Conservation (phyloP, 1,139 yeast genomes). For the Scheffersomyces titani region DNA sequence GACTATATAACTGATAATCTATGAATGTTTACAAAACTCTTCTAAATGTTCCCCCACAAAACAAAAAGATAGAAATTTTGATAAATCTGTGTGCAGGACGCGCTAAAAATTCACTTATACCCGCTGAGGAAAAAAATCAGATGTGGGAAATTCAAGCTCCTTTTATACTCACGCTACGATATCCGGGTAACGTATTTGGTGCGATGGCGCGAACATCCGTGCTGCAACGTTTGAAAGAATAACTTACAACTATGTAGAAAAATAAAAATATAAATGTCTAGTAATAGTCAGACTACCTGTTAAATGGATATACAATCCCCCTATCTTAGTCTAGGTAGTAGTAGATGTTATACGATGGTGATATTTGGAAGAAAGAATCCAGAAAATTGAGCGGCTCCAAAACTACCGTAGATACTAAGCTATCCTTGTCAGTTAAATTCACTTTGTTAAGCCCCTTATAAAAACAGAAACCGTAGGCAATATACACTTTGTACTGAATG, state of each 20-base stretch:
- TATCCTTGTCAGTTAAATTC: not conserved
- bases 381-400: not conserved
- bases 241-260: not conserved
- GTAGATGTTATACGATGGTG: not conserved
- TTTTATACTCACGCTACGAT: conserved; percentile 25
- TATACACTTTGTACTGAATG: not conserved
- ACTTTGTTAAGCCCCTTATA: not conserved
- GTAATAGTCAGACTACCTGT: not conserved
- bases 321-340: not conserved
- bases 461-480: not conserved
- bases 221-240: not conserved
- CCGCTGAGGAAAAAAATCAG: conserved; percentile 1
- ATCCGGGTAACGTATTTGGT: conserved; percentile 29
- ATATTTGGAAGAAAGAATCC: not conserved
- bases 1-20: not conserved
- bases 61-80: not conserved
- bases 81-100: conserved; percentile 1
- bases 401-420: not conserved
- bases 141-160: conserved; percentile 16
- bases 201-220: not conserved
- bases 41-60: not conserved
- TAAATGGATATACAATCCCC: not conserved
- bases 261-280: not conserved
- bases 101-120: not conserved
- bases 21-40: not conserved